phyloP scores from a whole-genome alignment of 306 rosid species.

The Gastrolobium bilobum region DNA sequence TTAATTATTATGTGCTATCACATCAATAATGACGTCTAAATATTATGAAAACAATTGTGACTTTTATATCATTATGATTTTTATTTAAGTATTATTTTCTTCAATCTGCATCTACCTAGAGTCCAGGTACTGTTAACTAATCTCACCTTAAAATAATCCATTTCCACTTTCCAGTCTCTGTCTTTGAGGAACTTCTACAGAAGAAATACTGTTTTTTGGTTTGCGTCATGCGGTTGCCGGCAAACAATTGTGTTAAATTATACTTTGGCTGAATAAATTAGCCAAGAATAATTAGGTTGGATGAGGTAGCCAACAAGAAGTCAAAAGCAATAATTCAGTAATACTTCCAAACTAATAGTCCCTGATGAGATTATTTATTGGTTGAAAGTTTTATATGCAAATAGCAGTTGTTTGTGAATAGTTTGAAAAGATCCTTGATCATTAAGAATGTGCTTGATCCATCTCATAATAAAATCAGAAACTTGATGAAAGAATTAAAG shows the following conservation, averaged over 20 bases:
- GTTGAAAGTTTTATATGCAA: slow-evolving; percentile 17
- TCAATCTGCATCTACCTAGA: no score
- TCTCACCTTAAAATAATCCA: not conserved
- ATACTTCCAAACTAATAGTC: slow-evolving; percentile 34
- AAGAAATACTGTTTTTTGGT: not conserved
- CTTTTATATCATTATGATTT: no score
- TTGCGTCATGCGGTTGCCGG: not conserved
- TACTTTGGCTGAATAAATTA: slow-evolving; percentile 11
- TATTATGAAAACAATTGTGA: no score
- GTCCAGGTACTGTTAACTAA: not conserved
- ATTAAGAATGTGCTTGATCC: not conserved
- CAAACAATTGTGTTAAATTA: slow-evolving; percentile 7
- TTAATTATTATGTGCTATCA: not conserved
- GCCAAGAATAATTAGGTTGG: slow-evolving; percentile 1
- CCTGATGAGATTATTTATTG: slow-evolving; percentile 25
- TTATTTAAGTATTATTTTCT: no score
- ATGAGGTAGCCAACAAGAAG: slow-evolving; percentile 22
- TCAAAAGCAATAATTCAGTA: slow-evolving; percentile 37
- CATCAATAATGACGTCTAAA: not conserved
- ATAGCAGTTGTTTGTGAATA: not conserved
- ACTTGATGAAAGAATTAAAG: not conserved
- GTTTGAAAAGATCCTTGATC: not conserved
- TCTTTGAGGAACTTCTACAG: not conserved
- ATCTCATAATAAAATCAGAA: not conserved
- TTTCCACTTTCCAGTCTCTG: not conserved